phyloP scores from a whole-genome alignment of 805 yeast species.

The Sungouiozyma ichnusensis region DNA sequence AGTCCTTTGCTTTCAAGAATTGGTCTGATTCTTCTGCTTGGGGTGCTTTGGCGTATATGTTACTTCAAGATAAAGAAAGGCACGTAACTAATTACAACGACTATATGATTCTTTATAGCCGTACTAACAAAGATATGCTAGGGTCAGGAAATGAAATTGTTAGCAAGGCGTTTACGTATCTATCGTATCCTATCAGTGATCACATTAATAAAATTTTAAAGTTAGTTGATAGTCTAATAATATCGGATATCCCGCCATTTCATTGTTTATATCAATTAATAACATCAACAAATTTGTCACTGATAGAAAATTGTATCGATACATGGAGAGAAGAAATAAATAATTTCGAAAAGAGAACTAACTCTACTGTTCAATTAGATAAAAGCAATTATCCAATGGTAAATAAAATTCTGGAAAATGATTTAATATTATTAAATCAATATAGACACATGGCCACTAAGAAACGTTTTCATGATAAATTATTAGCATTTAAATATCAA shows the following conservation, averaged over 20 bases:
- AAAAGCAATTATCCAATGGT: slow-evolving; percentile 7
- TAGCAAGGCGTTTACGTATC: neutral
- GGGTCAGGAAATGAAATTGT: slow-evolving; percentile 1
- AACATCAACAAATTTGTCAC: slow-evolving; percentile 1
- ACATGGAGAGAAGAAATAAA: slow-evolving; percentile 13
- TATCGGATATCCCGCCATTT: slow-evolving; percentile 21
- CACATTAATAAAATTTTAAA: slow-evolving; percentile 5
- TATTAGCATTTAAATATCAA: neutral
- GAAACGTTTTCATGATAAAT: slow-evolving; percentile 4
- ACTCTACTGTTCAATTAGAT: slow-evolving; percentile 4
- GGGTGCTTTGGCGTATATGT: slow-evolving; percentile 21
- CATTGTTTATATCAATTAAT: slow-evolving; percentile 11
- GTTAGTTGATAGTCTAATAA: slow-evolving; percentile 11
- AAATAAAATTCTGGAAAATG: slow-evolving; percentile 4
- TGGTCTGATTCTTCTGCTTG: slow-evolving; percentile 30
- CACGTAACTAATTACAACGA: slow-evolving; percentile 5
- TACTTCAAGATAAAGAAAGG: slow-evolving; percentile 6
- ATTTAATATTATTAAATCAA: slow-evolving; percentile 5
- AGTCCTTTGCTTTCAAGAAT: slow-evolving; percentile 20
- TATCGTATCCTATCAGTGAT: neutral
- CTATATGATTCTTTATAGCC: slow-evolving; percentile 2
- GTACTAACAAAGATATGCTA: neutral
- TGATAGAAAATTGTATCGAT: neutral
- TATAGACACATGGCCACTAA: slow-evolving; percentile 10
- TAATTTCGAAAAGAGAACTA: slow-evolving; percentile 7